Evolutionary conservation across 257 asterid species (phyloP).

Genomic region (Voacanga thouarsii): DNA sequence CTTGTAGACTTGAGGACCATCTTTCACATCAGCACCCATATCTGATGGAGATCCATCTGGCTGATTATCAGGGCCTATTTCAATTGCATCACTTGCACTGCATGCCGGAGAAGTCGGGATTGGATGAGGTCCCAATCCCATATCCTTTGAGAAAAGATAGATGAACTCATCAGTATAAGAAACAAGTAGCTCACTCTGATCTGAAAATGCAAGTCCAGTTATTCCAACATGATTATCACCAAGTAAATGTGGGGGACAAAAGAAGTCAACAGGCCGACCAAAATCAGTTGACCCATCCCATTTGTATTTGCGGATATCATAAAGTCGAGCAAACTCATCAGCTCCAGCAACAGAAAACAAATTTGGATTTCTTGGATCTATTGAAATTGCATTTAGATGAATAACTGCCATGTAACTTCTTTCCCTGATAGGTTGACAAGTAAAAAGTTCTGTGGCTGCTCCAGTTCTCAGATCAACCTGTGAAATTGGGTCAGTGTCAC

Average conservation of each 20-base stretch:
- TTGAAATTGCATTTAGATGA: conserved; percentile 64
- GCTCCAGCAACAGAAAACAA: conserved; percentile 82
- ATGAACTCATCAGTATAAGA: conserved; percentile 74
- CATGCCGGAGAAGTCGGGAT: conserved; percentile 32
- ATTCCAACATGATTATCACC: conserved; percentile 59
- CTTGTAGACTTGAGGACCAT: conserved; percentile 68
- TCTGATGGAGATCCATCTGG: conserved; percentile 28
- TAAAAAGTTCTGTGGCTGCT: conserved; percentile 58
- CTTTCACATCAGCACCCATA: conserved; percentile 27
- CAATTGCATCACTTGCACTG: conserved; percentile 36
- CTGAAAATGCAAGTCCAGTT: conserved; percentile 92
- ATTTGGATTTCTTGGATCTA: conserved; percentile 90
- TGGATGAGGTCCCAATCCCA: conserved; percentile 63
- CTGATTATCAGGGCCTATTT: conserved; percentile 28
- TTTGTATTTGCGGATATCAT: conserved; percentile 70
- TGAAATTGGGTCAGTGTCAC: conserved; percentile 11
- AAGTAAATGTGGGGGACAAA: conserved; percentile 69
- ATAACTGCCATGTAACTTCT: conserved; percentile 33
- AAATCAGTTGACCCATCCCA: conserved; percentile 64
- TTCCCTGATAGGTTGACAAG: conserved; percentile 49
- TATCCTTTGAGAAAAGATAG: conserved; percentile 72
- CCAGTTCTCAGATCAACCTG: conserved; percentile 88
- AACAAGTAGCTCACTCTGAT: conserved; percentile 86
- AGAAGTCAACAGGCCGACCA: conserved; percentile 68
- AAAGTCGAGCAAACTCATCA: conserved; percentile 77